These are phyloP conservation scores for Phytophthora nicotianae DNA, from an alignment of 352 stramenopile genomes.

Conservation along the genomic window DNA sequence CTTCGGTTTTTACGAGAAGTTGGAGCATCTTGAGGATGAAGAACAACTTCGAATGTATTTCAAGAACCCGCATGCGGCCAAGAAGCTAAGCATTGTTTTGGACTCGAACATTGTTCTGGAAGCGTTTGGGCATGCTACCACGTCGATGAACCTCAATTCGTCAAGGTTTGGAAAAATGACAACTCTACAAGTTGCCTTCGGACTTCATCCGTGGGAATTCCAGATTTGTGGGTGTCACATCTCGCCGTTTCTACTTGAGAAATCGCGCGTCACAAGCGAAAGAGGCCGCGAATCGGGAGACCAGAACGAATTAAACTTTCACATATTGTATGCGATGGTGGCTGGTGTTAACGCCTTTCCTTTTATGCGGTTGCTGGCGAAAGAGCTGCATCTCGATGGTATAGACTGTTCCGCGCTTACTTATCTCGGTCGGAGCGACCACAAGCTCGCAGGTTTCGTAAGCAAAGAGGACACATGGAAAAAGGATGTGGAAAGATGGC, in stretches of 20 bases:
- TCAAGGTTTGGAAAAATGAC: conserved; percentile 77
- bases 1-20: conserved; percentile 82
- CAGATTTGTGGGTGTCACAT: conserved; percentile 64
- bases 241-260: conserved; percentile 70
- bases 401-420: conserved; percentile 46
- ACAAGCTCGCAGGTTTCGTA: conserved; percentile 33
- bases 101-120: conserved; percentile 81
- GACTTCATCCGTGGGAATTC: conserved; percentile 51
- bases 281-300: not conserved
- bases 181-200: conserved; percentile 56
- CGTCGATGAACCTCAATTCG: conserved; percentile 72
- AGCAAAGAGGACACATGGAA: conserved; percentile 49
- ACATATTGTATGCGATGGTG: conserved; percentile 76
- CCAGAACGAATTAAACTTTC: conserved; percentile 61
- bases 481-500: conserved; percentile 69
- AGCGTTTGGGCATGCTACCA: conserved; percentile 72
- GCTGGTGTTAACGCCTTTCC: conserved; percentile 53
- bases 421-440: conserved; percentile 52
- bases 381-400: conserved; percentile 49
- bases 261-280: conserved; percentile 56
- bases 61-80: conserved; percentile 64
- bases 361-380: conserved; percentile 39
- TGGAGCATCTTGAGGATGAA: conserved; percentile 79
- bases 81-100: conserved; percentile 63
- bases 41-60: conserved; percentile 84